phyloP scores from a whole-genome alignment of 2,329 filamentous ascomycete genomes.

The Leptoxyphium fumago region DNA sequence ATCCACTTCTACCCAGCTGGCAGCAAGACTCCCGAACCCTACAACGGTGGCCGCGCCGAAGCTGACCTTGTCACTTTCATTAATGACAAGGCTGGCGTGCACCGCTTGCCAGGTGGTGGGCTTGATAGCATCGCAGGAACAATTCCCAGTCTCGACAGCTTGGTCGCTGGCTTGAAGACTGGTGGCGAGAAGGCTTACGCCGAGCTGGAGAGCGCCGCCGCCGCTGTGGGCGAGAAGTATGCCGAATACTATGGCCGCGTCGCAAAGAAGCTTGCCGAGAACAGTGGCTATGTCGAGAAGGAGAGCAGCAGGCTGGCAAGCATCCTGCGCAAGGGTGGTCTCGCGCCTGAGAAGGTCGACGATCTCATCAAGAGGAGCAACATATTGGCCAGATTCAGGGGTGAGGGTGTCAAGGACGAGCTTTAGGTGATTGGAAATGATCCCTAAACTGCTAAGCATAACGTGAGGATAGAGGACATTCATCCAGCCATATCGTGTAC shows the following conservation, averaged over 20 bases:
- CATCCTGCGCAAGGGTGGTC: conserved; percentile 71
- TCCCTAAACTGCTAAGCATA: not conserved
- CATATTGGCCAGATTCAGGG: conserved; percentile 64
- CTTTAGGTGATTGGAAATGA: conserved; percentile 8
- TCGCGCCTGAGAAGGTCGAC: conserved; percentile 74
- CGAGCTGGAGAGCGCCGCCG: conserved; percentile 59
- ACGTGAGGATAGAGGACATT: not conserved
- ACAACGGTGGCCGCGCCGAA: conserved; percentile 64
- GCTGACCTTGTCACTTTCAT: conserved; percentile 63
- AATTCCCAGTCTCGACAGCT: conserved; percentile 58
- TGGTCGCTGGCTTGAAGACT: conserved; percentile 55
- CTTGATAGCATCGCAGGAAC: conserved; percentile 70
- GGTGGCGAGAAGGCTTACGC: conserved; percentile 51
- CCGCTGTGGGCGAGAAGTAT: conserved; percentile 60
- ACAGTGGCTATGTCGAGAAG: conserved; percentile 67
- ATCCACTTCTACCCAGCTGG: conserved; percentile 96
- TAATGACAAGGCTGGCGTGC: conserved; percentile 78
- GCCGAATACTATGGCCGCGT: conserved; percentile 90
- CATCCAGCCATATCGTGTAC: too few relatives aligned
- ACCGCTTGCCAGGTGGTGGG: conserved; percentile 67
- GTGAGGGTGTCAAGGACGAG: conserved; percentile 22
- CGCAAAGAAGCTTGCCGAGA: conserved; percentile 68
- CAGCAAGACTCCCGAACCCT: conserved; percentile 54
- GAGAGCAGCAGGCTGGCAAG: conserved; percentile 68
- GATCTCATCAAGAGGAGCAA: conserved; percentile 78